Evolutionary conservation across 768 basidiomycete genomes (phyloP).

Genomic region (Amanita molliuscula): DNA sequence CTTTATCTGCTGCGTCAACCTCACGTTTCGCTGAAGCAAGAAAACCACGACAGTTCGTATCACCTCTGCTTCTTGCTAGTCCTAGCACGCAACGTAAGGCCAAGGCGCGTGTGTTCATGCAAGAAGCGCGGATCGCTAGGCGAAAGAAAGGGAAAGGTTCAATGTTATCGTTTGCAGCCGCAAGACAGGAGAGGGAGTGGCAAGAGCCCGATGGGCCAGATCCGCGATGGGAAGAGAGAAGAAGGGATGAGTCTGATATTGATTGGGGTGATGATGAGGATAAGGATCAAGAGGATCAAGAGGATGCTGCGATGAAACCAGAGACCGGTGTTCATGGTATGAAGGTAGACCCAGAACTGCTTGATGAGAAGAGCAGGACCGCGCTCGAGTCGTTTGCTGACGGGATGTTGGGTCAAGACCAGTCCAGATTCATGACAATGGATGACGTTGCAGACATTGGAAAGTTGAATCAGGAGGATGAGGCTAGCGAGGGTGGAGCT

Average conservation of each 20-base stretch:
- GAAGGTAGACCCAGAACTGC: constrained; percentile 52
- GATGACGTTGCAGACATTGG: constrained; percentile 55
- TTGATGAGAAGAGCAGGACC: constrained; percentile 23
- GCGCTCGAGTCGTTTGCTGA: constrained; percentile 46
- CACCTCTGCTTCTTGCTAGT: constrained; percentile 7
- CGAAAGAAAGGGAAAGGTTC: constrained; percentile 7
- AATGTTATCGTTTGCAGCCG: constrained; percentile 42
- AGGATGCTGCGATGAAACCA: constrained; percentile 18
- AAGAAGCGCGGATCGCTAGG: constrained; percentile 15
- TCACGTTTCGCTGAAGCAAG: background rate
- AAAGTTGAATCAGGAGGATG: constrained; percentile 25
- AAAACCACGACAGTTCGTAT: constrained; percentile 7
- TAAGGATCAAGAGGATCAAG: constrained; percentile 18
- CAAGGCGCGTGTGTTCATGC: constrained; percentile 13
- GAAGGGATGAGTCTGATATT: constrained; percentile 56
- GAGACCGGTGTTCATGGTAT: constrained; percentile 36
- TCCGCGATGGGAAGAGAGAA: constrained; percentile 36
- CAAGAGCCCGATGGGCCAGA: constrained; percentile 26
- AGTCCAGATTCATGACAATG: constrained; percentile 43
- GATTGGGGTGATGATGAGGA: constrained; percentile 51
- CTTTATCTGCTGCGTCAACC: background rate
- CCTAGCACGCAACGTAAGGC: constrained; percentile 16
- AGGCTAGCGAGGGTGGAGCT: constrained; percentile 14
- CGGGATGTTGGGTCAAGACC: constrained; percentile 34
- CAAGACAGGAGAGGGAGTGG: constrained; percentile 42